phyloP scores from a whole-genome alignment of 176 grass and related monocot species.

The Oryza glaberrima region DNA sequence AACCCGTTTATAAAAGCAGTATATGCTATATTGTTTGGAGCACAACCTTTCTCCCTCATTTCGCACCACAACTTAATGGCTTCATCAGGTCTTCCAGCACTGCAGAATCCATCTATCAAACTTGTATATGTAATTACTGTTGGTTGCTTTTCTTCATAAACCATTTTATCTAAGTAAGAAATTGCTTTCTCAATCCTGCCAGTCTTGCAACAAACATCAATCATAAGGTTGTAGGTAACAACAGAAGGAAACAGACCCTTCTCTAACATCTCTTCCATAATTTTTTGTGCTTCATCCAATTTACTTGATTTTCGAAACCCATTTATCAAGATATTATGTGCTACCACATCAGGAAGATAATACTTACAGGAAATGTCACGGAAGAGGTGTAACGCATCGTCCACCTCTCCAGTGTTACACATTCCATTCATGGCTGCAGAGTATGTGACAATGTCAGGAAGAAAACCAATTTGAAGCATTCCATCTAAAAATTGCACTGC shows the following conservation, averaged over 20 bases:
- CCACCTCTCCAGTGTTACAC: conserved; percentile 65
- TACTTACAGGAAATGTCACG: conserved; percentile 61
- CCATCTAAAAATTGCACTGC: conserved; percentile 70
- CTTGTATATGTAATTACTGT: conserved; percentile 84
- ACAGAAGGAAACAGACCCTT: conserved; percentile 77
- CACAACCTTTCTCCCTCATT: conserved; percentile 68
- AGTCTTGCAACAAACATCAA: conserved; percentile 87
- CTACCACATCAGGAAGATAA: conserved; percentile 94
- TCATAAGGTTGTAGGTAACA: conserved; percentile 92
- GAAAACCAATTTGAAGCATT: conserved; percentile 78
- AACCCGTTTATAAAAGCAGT: conserved; percentile 81
- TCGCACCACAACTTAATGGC: conserved; percentile 65
- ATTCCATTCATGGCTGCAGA: conserved; percentile 81
- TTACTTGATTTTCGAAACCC: conserved; percentile 78
- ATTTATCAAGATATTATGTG: conserved; percentile 94
- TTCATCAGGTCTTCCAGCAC: conserved; percentile 55
- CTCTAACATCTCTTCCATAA: conserved; percentile 78
- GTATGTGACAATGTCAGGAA: conserved; percentile 88
- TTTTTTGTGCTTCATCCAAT: conserved; percentile 64
- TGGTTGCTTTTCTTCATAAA: conserved; percentile 62
- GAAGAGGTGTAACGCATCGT: conserved; percentile 66
- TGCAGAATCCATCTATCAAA: conserved; percentile 81
- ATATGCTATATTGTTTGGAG: conserved; percentile 74
- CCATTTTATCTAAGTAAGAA: conserved; percentile 71
- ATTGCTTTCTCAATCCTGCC: conserved; percentile 66